Evolutionary conservation across 208 protist genomes (phyloP).

Genomic region (Leishmania amazonensis): DNA sequence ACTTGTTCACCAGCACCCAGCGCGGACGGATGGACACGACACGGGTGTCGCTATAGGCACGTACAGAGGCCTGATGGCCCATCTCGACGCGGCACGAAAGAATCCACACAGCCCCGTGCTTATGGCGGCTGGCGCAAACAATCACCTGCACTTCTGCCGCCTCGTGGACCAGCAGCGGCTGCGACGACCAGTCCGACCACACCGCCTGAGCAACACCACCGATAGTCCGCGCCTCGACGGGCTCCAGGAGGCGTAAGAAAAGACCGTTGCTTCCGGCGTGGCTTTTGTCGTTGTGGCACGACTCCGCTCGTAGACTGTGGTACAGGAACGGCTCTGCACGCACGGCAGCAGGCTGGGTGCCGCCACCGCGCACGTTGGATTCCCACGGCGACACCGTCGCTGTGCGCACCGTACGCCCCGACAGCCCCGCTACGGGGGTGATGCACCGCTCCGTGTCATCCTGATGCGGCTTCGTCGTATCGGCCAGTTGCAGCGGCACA

Average conservation of each 20-base stretch:
- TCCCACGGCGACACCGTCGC: conserved; percentile 22
- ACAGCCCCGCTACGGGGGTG: conserved; percentile 18
- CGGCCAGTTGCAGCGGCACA: conserved; percentile 46
- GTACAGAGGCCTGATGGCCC: conserved; percentile 24
- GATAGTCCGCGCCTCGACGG: background rate
- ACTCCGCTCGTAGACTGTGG: conserved; percentile 43
- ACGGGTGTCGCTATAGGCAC: conserved; percentile 48
- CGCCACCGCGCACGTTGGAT: background rate
- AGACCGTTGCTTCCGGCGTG: conserved; percentile 21
- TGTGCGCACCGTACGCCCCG: conserved; percentile 19
- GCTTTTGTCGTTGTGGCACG: conserved; percentile 13
- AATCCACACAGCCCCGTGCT: conserved; percentile 24
- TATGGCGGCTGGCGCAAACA: conserved; percentile 24
- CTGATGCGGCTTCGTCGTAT: conserved; percentile 22
- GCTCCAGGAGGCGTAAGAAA: conserved; percentile 30
- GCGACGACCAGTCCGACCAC: conserved; percentile 61
- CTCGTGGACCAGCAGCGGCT: conserved; percentile 31
- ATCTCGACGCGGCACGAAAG: conserved; percentile 71
- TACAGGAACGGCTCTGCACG: conserved; percentile 33
- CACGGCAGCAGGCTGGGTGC: background rate
- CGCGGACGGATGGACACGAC: conserved; percentile 63
- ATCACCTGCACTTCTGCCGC: conserved; percentile 19
- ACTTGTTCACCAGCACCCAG: conserved; percentile 74
- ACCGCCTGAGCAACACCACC: conserved; percentile 2
- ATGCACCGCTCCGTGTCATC: conserved; percentile 8